These are phyloP conservation scores for Saturnispora ahearnii DNA, from an alignment of 805 yeast genomes.

Conservation along the genomic window DNA sequence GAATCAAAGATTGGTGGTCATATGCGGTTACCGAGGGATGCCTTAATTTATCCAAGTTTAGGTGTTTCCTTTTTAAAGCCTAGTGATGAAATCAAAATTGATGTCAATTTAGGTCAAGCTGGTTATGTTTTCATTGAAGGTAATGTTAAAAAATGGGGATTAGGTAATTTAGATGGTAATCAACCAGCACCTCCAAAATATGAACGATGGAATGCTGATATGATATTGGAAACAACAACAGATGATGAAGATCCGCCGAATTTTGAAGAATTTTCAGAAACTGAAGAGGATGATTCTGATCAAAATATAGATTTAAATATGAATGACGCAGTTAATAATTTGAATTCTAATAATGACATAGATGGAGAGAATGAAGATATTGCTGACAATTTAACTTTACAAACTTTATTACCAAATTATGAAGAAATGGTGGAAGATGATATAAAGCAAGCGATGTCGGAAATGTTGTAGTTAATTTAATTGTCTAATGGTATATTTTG, in stretches of 20 bases:
- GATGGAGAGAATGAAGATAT: slow-evolving; percentile 2
- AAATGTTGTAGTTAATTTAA: slow-evolving; percentile 5
- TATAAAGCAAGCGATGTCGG: slow-evolving; percentile 13
- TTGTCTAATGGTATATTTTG: background rate
- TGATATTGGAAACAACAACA: slow-evolving; percentile 54
- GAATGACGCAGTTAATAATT: slow-evolving; percentile 1
- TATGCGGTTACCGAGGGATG: slow-evolving; percentile 58
- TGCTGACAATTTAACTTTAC: slow-evolving; percentile 23
- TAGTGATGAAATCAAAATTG: slow-evolving; percentile 62
- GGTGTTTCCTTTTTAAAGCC: slow-evolving; percentile 44
- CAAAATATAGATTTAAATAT: slow-evolving; percentile 23
- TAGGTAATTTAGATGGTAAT: slow-evolving; percentile 81
- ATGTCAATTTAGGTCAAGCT: slow-evolving; percentile 84
- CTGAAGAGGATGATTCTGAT: slow-evolving; percentile 17
- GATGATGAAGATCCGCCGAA: slow-evolving; percentile 48
- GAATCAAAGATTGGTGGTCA: slow-evolving; percentile 81
- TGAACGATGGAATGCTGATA: slow-evolving; percentile 68
- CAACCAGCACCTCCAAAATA: slow-evolving; percentile 94
- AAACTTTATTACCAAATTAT: slow-evolving; percentile 20
- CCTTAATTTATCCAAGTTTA: slow-evolving; percentile 73
- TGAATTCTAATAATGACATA: background rate
- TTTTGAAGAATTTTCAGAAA: slow-evolving; percentile 35
- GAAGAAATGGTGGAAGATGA: slow-evolving; percentile 13
- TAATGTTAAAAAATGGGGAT: slow-evolving; percentile 91
- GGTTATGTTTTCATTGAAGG: slow-evolving; percentile 90